Evolutionary conservation across 805 yeast genomes (phyloP).

Genomic region (Candida oleophila): DNA sequence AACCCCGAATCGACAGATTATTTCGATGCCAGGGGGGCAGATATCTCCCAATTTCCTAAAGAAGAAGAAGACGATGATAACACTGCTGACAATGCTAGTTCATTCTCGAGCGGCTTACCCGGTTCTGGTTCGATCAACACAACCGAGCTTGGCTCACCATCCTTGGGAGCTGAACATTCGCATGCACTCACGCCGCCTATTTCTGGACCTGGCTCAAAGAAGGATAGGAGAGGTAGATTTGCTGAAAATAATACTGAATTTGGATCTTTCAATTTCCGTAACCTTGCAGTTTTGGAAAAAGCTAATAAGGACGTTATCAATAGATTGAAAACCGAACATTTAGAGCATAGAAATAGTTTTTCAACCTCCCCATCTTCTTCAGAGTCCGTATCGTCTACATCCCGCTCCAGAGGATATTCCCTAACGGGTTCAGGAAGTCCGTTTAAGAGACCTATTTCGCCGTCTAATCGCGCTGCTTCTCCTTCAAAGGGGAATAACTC

Average conservation of each 20-base stretch:
- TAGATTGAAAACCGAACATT: constrained; percentile 79
- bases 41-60: constrained; percentile 57
- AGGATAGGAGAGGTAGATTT: constrained; percentile 69
- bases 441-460: constrained; percentile 48
- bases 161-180: constrained; percentile 15
- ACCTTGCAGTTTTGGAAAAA: constrained; percentile 83
- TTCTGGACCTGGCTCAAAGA: constrained; percentile 36
- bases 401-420: constrained; percentile 35
- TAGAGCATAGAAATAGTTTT: constrained; percentile 54
- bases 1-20: constrained; percentile 89
- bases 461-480: constrained; percentile 26
- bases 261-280: constrained; percentile 90
- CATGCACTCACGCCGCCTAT: constrained; percentile 4
- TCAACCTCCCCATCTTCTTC: constrained; percentile 52
- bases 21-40: constrained; percentile 89
- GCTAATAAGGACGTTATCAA: constrained; percentile 93
- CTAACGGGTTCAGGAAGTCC: constrained; percentile 33
- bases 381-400: constrained; percentile 35
- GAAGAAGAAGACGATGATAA: constrained; percentile 36
- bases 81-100: constrained; percentile 7
- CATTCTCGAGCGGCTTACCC: not conserved
- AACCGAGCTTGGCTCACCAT: constrained; percentile 17
- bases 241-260: constrained; percentile 70
- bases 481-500: constrained; percentile 19
- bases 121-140: constrained; percentile 9